Evolutionary conservation across 139 green algal species (phyloP).

Genomic region (Prasinococcaceae sp.): DNA sequence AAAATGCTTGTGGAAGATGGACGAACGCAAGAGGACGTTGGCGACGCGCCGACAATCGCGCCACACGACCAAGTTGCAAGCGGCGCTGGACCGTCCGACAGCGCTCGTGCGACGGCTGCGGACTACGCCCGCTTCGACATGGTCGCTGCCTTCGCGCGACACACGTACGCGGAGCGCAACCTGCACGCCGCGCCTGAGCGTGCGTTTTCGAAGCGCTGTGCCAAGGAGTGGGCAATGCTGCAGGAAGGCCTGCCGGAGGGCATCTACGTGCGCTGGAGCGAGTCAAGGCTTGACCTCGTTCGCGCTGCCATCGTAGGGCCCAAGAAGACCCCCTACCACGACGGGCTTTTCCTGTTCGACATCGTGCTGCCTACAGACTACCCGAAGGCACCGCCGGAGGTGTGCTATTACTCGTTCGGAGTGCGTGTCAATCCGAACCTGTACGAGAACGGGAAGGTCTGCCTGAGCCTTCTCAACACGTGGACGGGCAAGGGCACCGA

Average conservation of each 20-base stretch:
- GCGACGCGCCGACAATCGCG: too few species aligned
- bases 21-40: slow-evolving; percentile 9
- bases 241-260: neutral
- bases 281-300: slow-evolving; percentile 30
- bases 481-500: slow-evolving; percentile 37
- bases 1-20: slow-evolving; percentile 2
- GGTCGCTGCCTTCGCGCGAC: too few species aligned
- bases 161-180: too few species aligned
- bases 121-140: too few species aligned
- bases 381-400: slow-evolving; percentile 26
- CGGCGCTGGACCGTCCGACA: too few species aligned
- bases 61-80: too few species aligned
- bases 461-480: slow-evolving; percentile 70
- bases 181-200: too few species aligned
- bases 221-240: slow-evolving; percentile 13
- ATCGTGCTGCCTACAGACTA: slow-evolving; percentile 30
- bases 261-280: slow-evolving; percentile 30
- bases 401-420: slow-evolving; percentile 28
- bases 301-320: slow-evolving; percentile 28
- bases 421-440: slow-evolving; percentile 65
- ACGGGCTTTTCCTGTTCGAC: slow-evolving; percentile 43
- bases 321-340: slow-evolving; percentile 35
- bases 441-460: slow-evolving; percentile 54
- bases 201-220: slow-evolving; percentile 6
- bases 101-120: too few species aligned